A percentile compares a stretch with the other conserved stretches of the same genome.
Conservation (phyloP, 2,329 filamentous ascomycete genomes). For the Hypoxylon rubiginosum region DNA sequence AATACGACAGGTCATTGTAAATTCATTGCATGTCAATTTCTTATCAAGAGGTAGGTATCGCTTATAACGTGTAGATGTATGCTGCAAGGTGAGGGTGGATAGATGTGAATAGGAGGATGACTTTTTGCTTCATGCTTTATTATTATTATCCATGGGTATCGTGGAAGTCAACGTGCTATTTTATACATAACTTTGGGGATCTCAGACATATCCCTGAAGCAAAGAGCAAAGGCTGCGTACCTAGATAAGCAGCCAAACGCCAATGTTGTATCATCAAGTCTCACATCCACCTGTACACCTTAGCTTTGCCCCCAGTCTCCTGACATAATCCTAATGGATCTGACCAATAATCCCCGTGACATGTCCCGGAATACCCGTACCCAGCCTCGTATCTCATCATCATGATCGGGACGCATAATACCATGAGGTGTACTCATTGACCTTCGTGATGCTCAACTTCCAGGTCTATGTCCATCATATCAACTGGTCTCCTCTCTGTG, state of each 20-base stretch:
- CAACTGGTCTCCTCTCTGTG: conserved; percentile 42
- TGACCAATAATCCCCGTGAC: not conserved
- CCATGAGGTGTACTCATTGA: conserved; percentile 2
- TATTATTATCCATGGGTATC: conserved; percentile 35
- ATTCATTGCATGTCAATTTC: not conserved
- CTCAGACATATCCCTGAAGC: not conserved
- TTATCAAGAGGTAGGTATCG: too few relatives aligned
- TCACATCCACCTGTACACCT: conserved; percentile 6
- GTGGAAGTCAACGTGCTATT: conserved; percentile 24
- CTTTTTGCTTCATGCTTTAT: conserved; percentile 14
- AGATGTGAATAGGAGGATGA: too few relatives aligned
- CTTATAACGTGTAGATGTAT: too few relatives aligned
- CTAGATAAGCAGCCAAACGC: conserved; percentile 9
- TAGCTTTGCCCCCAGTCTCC: not conserved
- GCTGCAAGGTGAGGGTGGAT: too few relatives aligned
- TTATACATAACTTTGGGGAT: conserved; percentile 18
- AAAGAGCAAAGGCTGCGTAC: not conserved
- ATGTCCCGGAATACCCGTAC: not conserved
- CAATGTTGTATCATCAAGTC: conserved; percentile 3
- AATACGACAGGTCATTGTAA: too few relatives aligned
- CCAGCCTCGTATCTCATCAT: conserved; percentile 19
- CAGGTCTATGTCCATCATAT: conserved; percentile 58
- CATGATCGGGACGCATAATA: conserved; percentile 10
- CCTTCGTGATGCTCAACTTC: conserved; percentile 39
- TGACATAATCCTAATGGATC: conserved; percentile 2